A percentile compares a stretch with the other conserved stretches of the same genome.
Evolutionary conservation across 257 asterid species (phyloP).

Genomic region (Fraxinus americana): DNA sequence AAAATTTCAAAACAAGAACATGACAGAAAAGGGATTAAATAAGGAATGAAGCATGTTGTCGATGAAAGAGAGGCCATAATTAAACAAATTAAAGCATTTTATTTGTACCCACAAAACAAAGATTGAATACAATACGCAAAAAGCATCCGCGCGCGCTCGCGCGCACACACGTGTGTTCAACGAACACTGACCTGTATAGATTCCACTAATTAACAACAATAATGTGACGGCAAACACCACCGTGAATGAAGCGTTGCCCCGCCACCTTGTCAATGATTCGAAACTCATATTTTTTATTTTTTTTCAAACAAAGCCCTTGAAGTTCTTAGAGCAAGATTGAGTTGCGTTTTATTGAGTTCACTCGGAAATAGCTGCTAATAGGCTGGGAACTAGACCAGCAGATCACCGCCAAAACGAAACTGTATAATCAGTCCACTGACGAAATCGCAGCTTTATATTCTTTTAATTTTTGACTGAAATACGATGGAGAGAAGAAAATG

Average conservation of each 20-base stretch:
- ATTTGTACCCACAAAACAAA: background rate
- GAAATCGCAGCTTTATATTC: conserved; percentile 34
- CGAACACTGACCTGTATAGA: conserved; percentile 37
- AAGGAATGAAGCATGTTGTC: background rate
- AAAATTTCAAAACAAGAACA: background rate
- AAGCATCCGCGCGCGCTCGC: background rate
- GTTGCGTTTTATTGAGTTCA: conserved; percentile 1
- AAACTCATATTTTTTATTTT: conserved; percentile 26
- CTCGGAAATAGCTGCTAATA: conserved; percentile 30
- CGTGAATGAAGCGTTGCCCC: conserved; percentile 25
- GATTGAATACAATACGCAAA: background rate
- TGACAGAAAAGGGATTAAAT: background rate
- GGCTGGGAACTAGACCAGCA: conserved; percentile 29
- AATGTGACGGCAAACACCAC: conserved; percentile 21
- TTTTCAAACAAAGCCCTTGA: conserved; percentile 12
- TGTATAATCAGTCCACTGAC: conserved; percentile 32
- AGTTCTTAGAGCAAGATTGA: background rate
- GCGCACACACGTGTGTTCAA: background rate
- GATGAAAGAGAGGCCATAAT: background rate
- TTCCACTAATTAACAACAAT: conserved; percentile 31
- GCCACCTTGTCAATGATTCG: conserved; percentile 29
- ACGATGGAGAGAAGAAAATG: conserved; percentile 25
- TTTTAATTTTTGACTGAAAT: conserved; percentile 35
- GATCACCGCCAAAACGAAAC: conserved; percentile 34
- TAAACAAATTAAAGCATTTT: background rate